Evolutionary conservation across 2,329 filamentous ascomycete genomes (phyloP).

Genomic region (Talaromyces verruculosus): DNA sequence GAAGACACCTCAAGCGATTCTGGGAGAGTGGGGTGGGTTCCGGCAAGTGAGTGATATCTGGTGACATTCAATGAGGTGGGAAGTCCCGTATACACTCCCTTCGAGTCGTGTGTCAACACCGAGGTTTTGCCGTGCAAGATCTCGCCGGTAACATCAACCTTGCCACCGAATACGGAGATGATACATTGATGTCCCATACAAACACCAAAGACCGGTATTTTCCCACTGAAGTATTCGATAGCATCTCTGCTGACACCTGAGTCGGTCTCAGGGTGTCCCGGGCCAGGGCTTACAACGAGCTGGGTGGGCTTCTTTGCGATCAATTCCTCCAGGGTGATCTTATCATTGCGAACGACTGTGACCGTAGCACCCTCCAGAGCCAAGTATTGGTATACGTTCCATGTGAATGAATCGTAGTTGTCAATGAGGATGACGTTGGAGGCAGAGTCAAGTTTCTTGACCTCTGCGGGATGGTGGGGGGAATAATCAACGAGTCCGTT

Average conservation of each 20-base stretch:
- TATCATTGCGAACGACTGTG: constrained; percentile 87
- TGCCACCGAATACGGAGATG: constrained; percentile 86
- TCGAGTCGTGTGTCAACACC: constrained; percentile 79
- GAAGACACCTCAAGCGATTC: constrained; percentile 85
- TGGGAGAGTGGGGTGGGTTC: constrained; percentile 83
- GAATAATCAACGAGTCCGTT: constrained; percentile 72
- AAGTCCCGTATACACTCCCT: constrained; percentile 86
- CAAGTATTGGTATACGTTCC: constrained; percentile 98
- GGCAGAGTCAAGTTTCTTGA: constrained; percentile 71
- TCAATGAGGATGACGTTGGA: constrained; percentile 94
- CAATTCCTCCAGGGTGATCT: constrained; percentile 81
- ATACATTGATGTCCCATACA: constrained; percentile 99
- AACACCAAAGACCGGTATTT: constrained; percentile 93
- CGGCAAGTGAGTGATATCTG: constrained; percentile 92
- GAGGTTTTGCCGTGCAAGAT: constrained; percentile 98
- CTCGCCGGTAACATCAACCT: constrained; percentile 89
- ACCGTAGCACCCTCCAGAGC: constrained; percentile 92
- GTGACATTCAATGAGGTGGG: constrained; percentile 82
- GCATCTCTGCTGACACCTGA: constrained; percentile 91
- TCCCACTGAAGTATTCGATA: constrained; percentile 87
- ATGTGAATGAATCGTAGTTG: constrained; percentile 99
- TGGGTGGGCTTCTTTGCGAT: constrained; percentile 84
- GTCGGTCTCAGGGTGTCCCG: constrained; percentile 87
- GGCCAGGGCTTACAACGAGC: constrained; percentile 90
- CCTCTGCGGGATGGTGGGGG: constrained; percentile 72